phyloP scores from a whole-genome alignment of 192 early-diverging fungal genomes.

The Phycomyces nitens region DNA sequence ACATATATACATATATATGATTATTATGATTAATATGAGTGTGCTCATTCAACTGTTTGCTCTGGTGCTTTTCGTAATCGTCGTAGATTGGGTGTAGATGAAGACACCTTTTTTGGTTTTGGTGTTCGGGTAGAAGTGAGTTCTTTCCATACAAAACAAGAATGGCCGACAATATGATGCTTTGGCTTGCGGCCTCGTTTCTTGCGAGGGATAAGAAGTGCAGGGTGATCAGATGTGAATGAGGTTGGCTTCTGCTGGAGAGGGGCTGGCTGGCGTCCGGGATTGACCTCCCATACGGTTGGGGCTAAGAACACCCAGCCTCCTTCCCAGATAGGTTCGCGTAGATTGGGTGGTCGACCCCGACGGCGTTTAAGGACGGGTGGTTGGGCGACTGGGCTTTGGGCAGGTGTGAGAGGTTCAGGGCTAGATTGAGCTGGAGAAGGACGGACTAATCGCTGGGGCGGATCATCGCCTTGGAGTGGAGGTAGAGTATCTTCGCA shows the following conservation, averaged over 20 bases:
- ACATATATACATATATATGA: too few relatives aligned
- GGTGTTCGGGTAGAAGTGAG: slow-evolving; percentile 10
- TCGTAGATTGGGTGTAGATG: neutral
- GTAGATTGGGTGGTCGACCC: slow-evolving; percentile 20
- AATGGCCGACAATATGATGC: slow-evolving; percentile 27
- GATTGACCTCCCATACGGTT: slow-evolving; percentile 27
- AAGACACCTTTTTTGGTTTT: neutral
- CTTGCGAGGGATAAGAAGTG: slow-evolving; percentile 18
- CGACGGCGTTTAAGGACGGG: neutral
- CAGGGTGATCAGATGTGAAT: neutral
- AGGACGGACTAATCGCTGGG: too few relatives aligned
- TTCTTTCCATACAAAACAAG: slow-evolving; percentile 34
- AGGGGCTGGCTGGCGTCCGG: neutral
- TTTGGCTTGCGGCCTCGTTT: slow-evolving; percentile 34
- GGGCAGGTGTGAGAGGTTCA: neutral
- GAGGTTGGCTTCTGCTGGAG: too few relatives aligned
- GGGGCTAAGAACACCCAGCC: slow-evolving; percentile 27
- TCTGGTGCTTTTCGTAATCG: neutral
- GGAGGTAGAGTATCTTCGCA: neutral
- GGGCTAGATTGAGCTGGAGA: neutral
- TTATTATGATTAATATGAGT: neutral
- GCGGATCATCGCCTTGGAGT: neutral
- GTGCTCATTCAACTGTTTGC: neutral
- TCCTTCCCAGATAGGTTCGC: slow-evolving; percentile 17
- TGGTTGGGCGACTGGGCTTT: too few relatives aligned